phyloP scores from a whole-genome alignment of 495 filamentous ascomycete species.

The Tuber umbilicatum region DNA sequence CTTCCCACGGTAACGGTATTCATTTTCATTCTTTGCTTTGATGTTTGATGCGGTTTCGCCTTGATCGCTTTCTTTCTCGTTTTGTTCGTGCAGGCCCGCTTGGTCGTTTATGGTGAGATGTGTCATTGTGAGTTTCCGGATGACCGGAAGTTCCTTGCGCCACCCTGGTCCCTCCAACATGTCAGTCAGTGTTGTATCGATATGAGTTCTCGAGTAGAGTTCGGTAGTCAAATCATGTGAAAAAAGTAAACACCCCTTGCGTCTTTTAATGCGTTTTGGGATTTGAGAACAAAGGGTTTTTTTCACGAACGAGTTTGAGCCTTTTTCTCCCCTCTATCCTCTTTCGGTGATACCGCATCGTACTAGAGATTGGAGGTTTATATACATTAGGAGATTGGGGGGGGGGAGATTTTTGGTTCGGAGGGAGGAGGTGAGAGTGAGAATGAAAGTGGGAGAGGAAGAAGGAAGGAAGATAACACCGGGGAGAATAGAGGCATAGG shows the following conservation, averaged over 20 bases:
- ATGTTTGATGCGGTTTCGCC: constrained; percentile 29
- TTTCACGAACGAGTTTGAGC: constrained; percentile 26
- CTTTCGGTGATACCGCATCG: not conserved
- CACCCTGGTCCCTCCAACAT: not conserved
- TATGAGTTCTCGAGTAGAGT: constrained; percentile 23
- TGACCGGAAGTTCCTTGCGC: constrained; percentile 20
- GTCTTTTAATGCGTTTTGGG: constrained; percentile 8
- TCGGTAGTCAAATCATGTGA: constrained; percentile 27
- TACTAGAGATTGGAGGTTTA: not conserved
- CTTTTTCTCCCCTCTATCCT: constrained; percentile 1
- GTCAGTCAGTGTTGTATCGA: constrained; percentile 18
- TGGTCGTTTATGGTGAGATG: constrained; percentile 34
- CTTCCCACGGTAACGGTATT: constrained; percentile 11
- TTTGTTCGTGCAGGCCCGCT: constrained; percentile 35
- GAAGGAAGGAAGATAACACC: not conserved
- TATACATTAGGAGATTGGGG: not conserved
- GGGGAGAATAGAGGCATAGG: not conserved
- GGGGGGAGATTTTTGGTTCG: not conserved
- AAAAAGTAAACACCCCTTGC: constrained; percentile 11
- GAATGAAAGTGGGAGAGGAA: not conserved
- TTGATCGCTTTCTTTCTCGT: constrained; percentile 22
- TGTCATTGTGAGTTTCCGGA: constrained; percentile 34
- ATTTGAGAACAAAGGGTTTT: constrained; percentile 22
- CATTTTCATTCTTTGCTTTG: constrained; percentile 26
- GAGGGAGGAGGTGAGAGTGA: not conserved